A percentile compares a stretch with the other conserved stretches of the same genome.
phyloP scores from a whole-genome alignment of 1,284 basidiomycete species.

The Cystobasidiaceae sp. region DNA sequence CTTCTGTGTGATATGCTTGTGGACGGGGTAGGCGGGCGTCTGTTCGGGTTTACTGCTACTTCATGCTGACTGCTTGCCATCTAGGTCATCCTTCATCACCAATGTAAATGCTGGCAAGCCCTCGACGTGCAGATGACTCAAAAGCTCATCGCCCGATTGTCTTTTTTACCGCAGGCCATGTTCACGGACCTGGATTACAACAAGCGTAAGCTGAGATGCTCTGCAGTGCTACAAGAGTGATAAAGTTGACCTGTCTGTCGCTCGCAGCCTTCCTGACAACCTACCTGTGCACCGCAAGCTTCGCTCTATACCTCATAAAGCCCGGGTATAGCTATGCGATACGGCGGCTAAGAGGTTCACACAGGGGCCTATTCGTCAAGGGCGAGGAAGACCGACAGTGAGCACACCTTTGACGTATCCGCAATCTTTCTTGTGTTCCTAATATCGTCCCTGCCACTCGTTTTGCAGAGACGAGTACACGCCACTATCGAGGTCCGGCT shows the following conservation, averaged over 20 bases:
- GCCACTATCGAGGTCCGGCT: constrained; percentile 22
- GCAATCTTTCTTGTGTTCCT: background rate
- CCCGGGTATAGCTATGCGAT: constrained; percentile 33
- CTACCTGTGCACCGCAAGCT: constrained; percentile 80
- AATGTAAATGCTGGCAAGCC: too few species aligned
- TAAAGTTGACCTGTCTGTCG: background rate
- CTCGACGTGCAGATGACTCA: too few species aligned
- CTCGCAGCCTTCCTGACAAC: constrained; percentile 55
- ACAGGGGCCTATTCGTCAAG: background rate
- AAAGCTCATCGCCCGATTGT: background rate
- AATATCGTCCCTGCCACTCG: background rate
- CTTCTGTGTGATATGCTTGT: constrained; percentile 72
- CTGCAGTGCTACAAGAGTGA: too few species aligned
- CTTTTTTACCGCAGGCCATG: constrained; percentile 32
- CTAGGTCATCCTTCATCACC: constrained; percentile 38
- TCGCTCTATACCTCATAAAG: constrained; percentile 78
- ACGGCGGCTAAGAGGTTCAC: background rate
- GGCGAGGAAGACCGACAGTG: constrained; percentile 2
- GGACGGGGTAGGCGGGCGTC: constrained; percentile 56
- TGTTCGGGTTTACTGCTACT: too few species aligned
- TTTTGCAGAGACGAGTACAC: constrained; percentile 20
- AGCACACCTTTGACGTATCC: background rate
- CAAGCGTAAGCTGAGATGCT: constrained; percentile 38
- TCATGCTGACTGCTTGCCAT: background rate
- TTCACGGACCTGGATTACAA: constrained; percentile 41